phyloP scores from a whole-genome alignment of 345 rosid species.

The Nephelium lappaceum region DNA sequence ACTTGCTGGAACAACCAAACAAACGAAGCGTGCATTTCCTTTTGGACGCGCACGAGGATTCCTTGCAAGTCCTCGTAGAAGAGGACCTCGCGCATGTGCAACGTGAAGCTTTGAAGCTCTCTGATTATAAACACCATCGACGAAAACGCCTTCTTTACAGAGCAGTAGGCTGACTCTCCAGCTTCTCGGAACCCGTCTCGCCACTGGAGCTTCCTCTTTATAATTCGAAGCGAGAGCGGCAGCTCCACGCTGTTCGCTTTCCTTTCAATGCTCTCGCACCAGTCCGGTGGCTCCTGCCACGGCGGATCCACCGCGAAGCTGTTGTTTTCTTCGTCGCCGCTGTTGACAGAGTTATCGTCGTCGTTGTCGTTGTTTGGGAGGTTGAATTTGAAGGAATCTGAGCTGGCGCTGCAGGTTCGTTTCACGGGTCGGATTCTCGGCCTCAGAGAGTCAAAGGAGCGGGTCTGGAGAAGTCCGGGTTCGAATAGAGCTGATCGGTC shows the following conservation, averaged over 20 bases:
- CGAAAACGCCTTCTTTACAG: slow-evolving; percentile 82
- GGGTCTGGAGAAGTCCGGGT: slow-evolving; percentile 38
- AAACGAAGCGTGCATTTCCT: slow-evolving; percentile 84
- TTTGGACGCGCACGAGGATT: slow-evolving; percentile 64
- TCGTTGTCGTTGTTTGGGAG: slow-evolving; percentile 33
- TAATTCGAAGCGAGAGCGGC: slow-evolving; percentile 78
- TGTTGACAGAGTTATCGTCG: slow-evolving; percentile 18
- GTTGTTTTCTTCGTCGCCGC: neutral
- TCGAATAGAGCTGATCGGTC: slow-evolving; percentile 56
- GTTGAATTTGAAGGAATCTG: slow-evolving; percentile 60
- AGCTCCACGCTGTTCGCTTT: slow-evolving; percentile 83
- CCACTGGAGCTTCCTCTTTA: slow-evolving; percentile 80
- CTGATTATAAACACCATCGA: slow-evolving; percentile 94
- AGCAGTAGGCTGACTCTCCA: slow-evolving; percentile 65
- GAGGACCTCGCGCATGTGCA: slow-evolving; percentile 77
- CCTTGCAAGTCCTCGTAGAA: slow-evolving; percentile 73
- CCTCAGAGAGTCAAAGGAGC: slow-evolving; percentile 47
- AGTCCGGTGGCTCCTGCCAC: slow-evolving; percentile 32
- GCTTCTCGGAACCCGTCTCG: slow-evolving; percentile 62
- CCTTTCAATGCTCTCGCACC: slow-evolving; percentile 59
- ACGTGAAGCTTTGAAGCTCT: slow-evolving; percentile 70
- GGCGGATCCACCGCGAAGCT: slow-evolving; percentile 30
- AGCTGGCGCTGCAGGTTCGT: slow-evolving; percentile 61
- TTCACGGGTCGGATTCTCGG: slow-evolving; percentile 31
- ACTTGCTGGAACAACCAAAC: slow-evolving; percentile 95